Conservation (phyloP, 2,329 filamentous ascomycete species). For the Cladophialophora chaetospira region DNA sequence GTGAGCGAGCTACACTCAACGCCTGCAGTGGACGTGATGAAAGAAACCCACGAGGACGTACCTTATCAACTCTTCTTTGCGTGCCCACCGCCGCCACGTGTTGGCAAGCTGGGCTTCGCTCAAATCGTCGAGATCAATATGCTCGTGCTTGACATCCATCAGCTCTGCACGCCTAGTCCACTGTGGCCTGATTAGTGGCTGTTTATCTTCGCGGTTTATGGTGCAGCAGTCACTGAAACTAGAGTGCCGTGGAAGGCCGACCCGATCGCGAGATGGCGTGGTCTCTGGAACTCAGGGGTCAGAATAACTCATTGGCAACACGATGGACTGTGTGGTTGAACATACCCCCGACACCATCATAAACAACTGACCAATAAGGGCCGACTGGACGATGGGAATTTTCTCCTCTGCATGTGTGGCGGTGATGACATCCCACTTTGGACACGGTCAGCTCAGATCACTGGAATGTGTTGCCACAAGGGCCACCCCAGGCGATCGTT, state of each 20-base stretch:
- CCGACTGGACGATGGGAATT: neutral
- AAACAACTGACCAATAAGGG: constrained; percentile 23
- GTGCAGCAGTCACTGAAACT: constrained; percentile 1
- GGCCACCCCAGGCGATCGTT: constrained; percentile 3
- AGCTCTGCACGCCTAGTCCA: neutral
- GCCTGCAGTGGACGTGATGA: too few relatives aligned
- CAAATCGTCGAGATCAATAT: constrained; percentile 2
- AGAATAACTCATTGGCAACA: neutral
- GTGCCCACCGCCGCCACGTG: constrained; percentile 14
- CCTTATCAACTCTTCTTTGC: constrained; percentile 17
- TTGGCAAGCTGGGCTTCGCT: constrained; percentile 3
- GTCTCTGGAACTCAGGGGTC: neutral
- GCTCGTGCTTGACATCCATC: neutral
- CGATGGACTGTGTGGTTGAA: too few relatives aligned
- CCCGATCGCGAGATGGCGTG: constrained; percentile 12
- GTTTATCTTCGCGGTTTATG: too few relatives aligned
- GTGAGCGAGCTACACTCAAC: neutral
- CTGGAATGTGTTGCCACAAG: too few relatives aligned
- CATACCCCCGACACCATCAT: constrained; percentile 13
- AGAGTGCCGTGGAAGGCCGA: constrained; percentile 12
- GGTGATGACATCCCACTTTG: neutral
- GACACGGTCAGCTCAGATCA: neutral
- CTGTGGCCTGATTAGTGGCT: neutral
- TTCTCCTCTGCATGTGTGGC: neutral
- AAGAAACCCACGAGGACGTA: too few relatives aligned